A percentile compares a stretch with the other conserved stretches of the same genome.
These are phyloP conservation scores for Suillus alpinus DNA, from an alignment of 768 basidiomycete genomes.

Conservation along the genomic window DNA sequence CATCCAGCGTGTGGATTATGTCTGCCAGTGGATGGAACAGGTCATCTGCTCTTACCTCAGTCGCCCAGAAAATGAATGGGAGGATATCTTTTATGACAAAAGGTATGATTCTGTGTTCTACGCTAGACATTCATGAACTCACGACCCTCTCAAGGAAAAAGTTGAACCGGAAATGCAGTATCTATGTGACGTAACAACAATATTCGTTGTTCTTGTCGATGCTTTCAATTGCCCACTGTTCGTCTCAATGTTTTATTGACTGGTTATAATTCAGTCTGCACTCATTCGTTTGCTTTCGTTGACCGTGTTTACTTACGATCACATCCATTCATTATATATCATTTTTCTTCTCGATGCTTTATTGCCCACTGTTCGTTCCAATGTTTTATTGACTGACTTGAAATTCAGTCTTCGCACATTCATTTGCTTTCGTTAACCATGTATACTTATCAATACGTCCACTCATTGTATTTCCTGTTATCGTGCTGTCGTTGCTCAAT, in stretches of 20 bases:
- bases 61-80: constrained; percentile 29
- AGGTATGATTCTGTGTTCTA: constrained; percentile 17
- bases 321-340: too few species aligned
- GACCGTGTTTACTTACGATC: too few species aligned
- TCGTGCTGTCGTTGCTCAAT: background rate
- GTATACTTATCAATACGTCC: background rate
- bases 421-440: background rate
- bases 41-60: constrained; percentile 22
- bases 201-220: background rate
- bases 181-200: background rate
- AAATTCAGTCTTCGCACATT: too few species aligned
- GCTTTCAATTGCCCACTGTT: background rate
- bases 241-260: background rate
- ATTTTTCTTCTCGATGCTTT: too few species aligned
- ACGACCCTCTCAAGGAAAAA: background rate
- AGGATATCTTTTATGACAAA: constrained; percentile 25
- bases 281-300: background rate
- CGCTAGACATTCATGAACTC: background rate
- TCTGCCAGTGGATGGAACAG: constrained; percentile 42
- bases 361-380: too few species aligned
- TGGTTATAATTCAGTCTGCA: background rate
- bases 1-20: constrained; percentile 30
- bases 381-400: too few species aligned
- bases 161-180: background rate
- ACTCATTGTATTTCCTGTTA: background rate